Base-by-base conservation (phyloP, 495 filamentous ascomycete species). In the Clohesyomyces aquaticus region DNA sequence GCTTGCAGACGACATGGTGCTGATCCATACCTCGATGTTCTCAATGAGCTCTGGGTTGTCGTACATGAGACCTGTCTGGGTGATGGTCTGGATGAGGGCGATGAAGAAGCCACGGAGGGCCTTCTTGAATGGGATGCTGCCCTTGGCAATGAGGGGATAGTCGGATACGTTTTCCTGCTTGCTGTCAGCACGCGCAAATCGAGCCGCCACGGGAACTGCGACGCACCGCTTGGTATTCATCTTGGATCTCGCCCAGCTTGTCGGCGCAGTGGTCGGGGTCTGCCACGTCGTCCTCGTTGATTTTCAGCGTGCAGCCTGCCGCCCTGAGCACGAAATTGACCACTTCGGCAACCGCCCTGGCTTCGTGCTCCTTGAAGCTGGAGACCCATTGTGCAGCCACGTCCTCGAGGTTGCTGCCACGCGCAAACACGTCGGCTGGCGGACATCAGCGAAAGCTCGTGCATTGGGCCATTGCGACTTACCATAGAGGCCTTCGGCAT, bases 141-240 rank as follows among this genome's bases (percentile, higher is more conserved):
- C 83, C 73, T 87, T 90, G 10, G 91, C 91, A 21, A 95, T 88
- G 16, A 98, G 82, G n/a, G 94, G 95, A 70, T 98, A 98, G 25
- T 97, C 95, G 18, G 88, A 84, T 43, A 92, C 87, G 43, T 86
- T 85, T 75, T 89, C 84, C 76, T 88, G 61, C 26, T 48, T 27
- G 51, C 75, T 60, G 75, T 78, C 58, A 74, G 59, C 28, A 41
- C 42, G 29, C 35, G 16, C 14, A 38, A 26, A 58, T 16, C n/a
- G 16, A 43, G 43, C 16, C n/a, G n/a, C 1, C 10, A 22, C 4
- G 35, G 42, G 23, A 16, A 22, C 27, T 1, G 42, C 71, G 79
- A 73, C 80, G 67, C 70, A 88, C 85, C 58, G 86, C 83, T 62
- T 91, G 83, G 72, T 90, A 94, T 59, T 88, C 85, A 43, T 90